A percentile compares a stretch with the other conserved stretches of the same genome.
Evolutionary conservation across 331 rosid species (phyloP).

Genomic region (Dryas integrifolia): DNA sequence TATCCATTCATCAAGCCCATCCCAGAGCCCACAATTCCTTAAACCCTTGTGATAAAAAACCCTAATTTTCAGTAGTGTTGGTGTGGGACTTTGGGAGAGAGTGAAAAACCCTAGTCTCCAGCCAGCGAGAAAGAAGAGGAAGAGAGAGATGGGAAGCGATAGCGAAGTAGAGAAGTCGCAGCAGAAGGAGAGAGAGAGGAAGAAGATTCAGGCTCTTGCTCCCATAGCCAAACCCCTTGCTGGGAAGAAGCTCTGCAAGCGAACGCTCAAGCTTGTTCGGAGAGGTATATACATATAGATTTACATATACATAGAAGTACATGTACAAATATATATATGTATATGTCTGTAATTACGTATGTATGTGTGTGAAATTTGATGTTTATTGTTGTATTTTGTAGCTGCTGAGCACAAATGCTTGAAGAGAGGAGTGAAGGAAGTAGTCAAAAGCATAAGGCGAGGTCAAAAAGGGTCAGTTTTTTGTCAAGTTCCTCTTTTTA

Average conservation of each 20-base stretch:
- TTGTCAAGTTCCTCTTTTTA: neutral
- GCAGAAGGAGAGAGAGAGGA: constrained; percentile 78
- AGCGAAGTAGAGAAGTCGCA: constrained; percentile 66
- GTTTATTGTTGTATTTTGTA: constrained; percentile 30
- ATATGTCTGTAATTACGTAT: neutral
- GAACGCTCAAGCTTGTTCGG: constrained; percentile 85
- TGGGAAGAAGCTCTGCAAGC: constrained; percentile 86
- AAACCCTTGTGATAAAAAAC: constrained; percentile 13
- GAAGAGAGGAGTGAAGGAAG: constrained; percentile 95
- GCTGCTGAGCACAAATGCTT: constrained; percentile 89
- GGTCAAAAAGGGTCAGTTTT: constrained; percentile 79
- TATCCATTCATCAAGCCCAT: neutral
- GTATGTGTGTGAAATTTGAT: neutral
- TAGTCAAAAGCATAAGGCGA: constrained; percentile 80
- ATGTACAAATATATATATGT: neutral
- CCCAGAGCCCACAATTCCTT: neutral
- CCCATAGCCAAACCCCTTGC: constrained; percentile 95
- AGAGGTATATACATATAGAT: constrained; percentile 42
- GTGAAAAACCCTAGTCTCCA: constrained; percentile 27
- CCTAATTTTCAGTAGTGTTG: neutral
- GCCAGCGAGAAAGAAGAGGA: neutral
- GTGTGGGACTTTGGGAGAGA: neutral
- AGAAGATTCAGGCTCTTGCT: constrained; percentile 65
- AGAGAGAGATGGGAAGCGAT: constrained; percentile 69
- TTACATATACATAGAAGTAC: neutral